Percentiles rank a stretch among this genome's conserved stretches.
phyloP scores from a whole-genome alignment of 352 stramenopile species.

The Phytopythium helicoides region DNA sequence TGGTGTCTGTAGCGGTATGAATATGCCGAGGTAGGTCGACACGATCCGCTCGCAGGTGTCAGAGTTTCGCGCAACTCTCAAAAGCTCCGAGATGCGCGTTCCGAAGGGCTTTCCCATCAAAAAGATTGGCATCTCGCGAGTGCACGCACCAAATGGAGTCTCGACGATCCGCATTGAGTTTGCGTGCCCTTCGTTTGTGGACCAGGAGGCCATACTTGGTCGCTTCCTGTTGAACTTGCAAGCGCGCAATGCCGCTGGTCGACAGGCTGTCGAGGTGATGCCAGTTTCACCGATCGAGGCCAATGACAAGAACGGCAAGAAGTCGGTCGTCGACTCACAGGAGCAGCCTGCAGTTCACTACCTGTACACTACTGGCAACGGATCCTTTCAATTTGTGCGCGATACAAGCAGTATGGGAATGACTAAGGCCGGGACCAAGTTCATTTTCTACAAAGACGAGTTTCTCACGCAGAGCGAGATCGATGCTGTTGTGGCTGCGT shows the following conservation, averaged over 20 bases:
- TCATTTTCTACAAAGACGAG: constrained; percentile 89
- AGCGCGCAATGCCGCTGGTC: constrained; percentile 13
- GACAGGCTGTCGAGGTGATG: constrained; percentile 58
- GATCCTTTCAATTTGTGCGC: constrained; percentile 80
- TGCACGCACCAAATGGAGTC: constrained; percentile 76
- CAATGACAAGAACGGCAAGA: constrained; percentile 28
- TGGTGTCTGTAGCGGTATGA: constrained; percentile 40
- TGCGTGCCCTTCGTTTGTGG: constrained; percentile 68
- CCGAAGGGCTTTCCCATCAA: constrained; percentile 79
- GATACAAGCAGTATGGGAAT: constrained; percentile 32
- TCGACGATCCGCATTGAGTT: constrained; percentile 85
- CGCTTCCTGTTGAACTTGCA: constrained; percentile 65
- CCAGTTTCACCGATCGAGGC: constrained; percentile 21
- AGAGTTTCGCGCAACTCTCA: constrained; percentile 74
- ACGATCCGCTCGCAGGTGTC: constrained; percentile 68
- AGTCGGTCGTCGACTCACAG: constrained; percentile 61
- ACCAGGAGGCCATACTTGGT: constrained; percentile 71
- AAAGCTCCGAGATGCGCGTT: constrained; percentile 64
- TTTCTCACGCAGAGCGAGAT: constrained; percentile 65
- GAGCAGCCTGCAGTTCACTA: constrained; percentile 72
- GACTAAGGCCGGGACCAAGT: constrained; percentile 39
- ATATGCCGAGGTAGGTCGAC: constrained; percentile 67
- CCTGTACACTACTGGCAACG: constrained; percentile 68
- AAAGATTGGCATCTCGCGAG: constrained; percentile 80
- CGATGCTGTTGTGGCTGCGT: constrained; percentile 73